Evolutionary conservation across 2,329 filamentous ascomycete species (phyloP), one percentile per base, ranked within the genome.

Genomic region (Neodidymelliopsis sp.): DNA sequence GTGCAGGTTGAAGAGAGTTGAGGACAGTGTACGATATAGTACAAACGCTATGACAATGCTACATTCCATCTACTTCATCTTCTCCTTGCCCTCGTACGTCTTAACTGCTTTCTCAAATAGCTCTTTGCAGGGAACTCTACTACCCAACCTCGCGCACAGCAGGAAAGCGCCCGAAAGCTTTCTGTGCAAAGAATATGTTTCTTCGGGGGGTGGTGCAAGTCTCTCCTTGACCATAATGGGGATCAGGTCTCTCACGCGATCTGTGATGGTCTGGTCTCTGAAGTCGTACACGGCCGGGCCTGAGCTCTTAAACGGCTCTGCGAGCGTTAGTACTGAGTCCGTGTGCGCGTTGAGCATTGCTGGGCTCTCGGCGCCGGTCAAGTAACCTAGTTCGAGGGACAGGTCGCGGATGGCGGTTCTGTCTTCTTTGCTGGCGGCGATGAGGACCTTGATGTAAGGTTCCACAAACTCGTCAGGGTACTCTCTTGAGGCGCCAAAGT

Each of bases 121-220:
- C 50, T 89, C 85, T 56, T 88, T 84, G 63, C 93, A 97, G 48
- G 80, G 79, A 2, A 99, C 92, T 56, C 84, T 82, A 70, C 91
- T 96, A 3, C 90, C 91, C 51, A 99, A 72, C 58, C 86, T 83
- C 0, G 94, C 92, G 72, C 94, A 99, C 13, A 99, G 79, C 65
- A 99, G 74, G 70, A 99, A 99, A 0, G 94, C 95, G 0, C 94
- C 94, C 71, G 91, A 96, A 44, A 99, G 77, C 77, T 99, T 99
- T 53, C 94, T 84, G 74, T 99, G 94, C 65, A 99, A 75, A 70
- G 88, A 93, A 69, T 99, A 99, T 41, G 94, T 99, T 79, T 99
- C 94, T 76, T 99, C 95, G 0, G 94, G 94, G 18, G 95, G 94
- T 18, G 94, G 93, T 12, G 90, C 85, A 15, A 99, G 76, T 25